These are phyloP conservation scores for Aureoboletus auriporus DNA, from an alignment of 768 basidiomycete species.

Conservation along the genomic window DNA sequence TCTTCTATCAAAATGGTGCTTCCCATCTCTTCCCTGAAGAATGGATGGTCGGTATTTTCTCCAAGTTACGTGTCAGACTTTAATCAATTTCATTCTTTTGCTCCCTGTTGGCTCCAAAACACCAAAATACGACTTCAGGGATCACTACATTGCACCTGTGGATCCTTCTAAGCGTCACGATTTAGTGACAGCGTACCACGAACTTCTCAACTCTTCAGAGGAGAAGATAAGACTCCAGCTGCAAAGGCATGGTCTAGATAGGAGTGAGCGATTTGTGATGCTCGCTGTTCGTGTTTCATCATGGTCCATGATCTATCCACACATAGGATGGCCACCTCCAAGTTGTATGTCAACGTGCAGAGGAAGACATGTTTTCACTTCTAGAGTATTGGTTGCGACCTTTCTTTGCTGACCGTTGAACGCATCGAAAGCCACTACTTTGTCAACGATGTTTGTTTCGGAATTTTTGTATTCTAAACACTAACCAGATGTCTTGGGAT, in stretches of 20 bases:
- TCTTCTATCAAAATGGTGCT: conserved; percentile 89
- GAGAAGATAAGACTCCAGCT: conserved; percentile 61
- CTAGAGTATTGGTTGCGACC: conserved; percentile 4
- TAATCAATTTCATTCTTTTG: not conserved
- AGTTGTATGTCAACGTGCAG: conserved; percentile 66
- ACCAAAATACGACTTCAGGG: conserved; percentile 44
- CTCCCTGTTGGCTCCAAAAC: not conserved
- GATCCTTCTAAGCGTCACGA: conserved; percentile 78
- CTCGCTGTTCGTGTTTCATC: not conserved
- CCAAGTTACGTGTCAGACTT: not conserved
- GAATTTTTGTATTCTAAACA: not conserved
- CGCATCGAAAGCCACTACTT: conserved; percentile 89
- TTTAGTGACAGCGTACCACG: conserved; percentile 80
- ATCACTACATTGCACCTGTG: conserved; percentile 76
- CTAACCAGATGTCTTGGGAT: conserved; percentile 42
- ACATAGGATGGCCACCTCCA: conserved; percentile 77
- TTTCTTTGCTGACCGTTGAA: not conserved
- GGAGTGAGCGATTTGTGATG: conserved; percentile 59
- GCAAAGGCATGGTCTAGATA: conserved; percentile 88
- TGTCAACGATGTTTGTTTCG: conserved; percentile 58
- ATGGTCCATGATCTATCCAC: not conserved
- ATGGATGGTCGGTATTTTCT: conserved; percentile 54
- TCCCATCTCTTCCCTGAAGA: conserved; percentile 85
- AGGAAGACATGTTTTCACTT: conserved; percentile 70
- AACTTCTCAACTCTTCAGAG: conserved; percentile 69